Base-by-base conservation (phyloP, 768 basidiomycete species). In the Boletus insuetus region DNA sequence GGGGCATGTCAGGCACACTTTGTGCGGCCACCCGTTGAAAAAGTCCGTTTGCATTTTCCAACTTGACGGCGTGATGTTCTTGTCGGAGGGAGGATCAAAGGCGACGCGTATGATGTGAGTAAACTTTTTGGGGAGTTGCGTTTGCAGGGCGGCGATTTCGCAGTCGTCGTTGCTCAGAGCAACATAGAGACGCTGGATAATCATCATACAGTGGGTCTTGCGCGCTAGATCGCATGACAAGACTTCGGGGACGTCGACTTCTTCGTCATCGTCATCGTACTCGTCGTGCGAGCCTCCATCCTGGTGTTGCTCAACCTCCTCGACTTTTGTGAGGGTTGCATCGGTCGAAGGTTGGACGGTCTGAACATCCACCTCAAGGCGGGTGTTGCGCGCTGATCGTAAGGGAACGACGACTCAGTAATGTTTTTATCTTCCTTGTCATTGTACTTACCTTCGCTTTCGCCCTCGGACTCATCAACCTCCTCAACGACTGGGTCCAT, bases 151-250 rank as follows among this genome's bases (percentile, higher is more conserved):
- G 12, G 41, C 34, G 11, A 58, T 56, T 11, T 56, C 49, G 3
- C n/a, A 55, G 38, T 51, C 49, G 19, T 58, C 20, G 37, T 58
- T 49, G 11, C 49, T 38, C 7, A 58, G 7, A 22, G 54, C 54
- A 35, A 51, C 2, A 31, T 47, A 58, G 24, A 55, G 12, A 5
- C 34, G 26, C 2, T 17, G 3, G 26, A 41, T 14, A 16, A 55
- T 20, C 54, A 26, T 42, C 19, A 51, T 40, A 40, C 44, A 0
- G 20, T 29, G 29, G 20, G 54, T 43, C 41, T 58, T 56, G 31
- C 14, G 35, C 2, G 22, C 45, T 2, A 48, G 39, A 20, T 38
- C 54, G 31, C 13, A 43, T 3, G 49, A 29, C 35, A 29, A 26
- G 37, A 29, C 6, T 10, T 37, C 37, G 4, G 44, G 44, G 11